Percentiles rank a stretch among this genome's conserved stretches.
Conservation (phyloP, 805 yeast species). For the Wickerhamiella bombiphila region DNA sequence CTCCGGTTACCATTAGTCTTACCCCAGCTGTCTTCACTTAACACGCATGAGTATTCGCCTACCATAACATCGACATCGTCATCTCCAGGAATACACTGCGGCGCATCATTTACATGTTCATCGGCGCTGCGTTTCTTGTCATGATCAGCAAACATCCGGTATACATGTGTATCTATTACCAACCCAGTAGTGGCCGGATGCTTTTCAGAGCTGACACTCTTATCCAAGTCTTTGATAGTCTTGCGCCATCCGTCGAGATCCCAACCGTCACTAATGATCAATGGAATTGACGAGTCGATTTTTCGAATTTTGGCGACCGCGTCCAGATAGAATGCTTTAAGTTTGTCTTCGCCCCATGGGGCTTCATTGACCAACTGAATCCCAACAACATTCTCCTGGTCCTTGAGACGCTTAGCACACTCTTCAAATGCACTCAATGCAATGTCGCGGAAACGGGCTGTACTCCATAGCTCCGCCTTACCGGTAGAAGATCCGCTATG, state of each 20-base stretch:
- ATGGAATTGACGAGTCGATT: constrained; percentile 44
- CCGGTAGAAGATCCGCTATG: constrained; percentile 63
- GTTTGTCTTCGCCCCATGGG: constrained; percentile 41
- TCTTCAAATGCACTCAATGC: constrained; percentile 41
- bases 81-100: constrained; percentile 9
- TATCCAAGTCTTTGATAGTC: constrained; percentile 38
- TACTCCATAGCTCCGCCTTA: constrained; percentile 51
- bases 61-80: constrained; percentile 51
- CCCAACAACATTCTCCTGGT: constrained; percentile 59
- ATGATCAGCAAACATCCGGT: constrained; percentile 66
- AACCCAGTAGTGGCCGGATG: constrained; percentile 36
- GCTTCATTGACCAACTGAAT: constrained; percentile 79
- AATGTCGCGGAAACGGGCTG: constrained; percentile 23
- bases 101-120: constrained; percentile 34
- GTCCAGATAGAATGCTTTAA: constrained; percentile 40
- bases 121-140: constrained; percentile 56
- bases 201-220: constrained; percentile 19
- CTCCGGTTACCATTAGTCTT: constrained; percentile 34
- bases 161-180: constrained; percentile 71
- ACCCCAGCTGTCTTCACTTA: constrained; percentile 65
- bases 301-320: constrained; percentile 49
- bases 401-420: constrained; percentile 43
- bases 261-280: constrained; percentile 89
- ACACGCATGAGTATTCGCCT: constrained; percentile 84
- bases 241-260: constrained; percentile 66